phyloP scores from a whole-genome alignment of 2,329 filamentous ascomycete genomes.

The Fusarium sororula region DNA sequence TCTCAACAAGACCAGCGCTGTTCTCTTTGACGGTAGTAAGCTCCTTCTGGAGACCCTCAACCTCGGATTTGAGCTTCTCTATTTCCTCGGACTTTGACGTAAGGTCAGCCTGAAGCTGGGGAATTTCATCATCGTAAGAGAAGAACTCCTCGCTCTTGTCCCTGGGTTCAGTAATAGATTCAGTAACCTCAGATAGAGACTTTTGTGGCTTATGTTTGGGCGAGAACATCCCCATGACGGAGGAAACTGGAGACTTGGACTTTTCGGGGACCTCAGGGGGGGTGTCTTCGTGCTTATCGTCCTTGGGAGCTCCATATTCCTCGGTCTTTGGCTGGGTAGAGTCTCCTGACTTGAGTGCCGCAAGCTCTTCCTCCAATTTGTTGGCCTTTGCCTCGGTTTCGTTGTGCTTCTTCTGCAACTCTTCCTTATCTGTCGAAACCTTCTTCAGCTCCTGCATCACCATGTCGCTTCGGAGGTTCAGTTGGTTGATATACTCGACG shows the following conservation, averaged over 20 bases:
- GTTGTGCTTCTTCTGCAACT: conserved; percentile 79
- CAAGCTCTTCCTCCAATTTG: conserved; percentile 71
- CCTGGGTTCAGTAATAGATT: conserved; percentile 36
- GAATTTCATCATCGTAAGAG: conserved; percentile 89
- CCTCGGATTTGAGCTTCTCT: conserved; percentile 73
- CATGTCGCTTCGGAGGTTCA: conserved; percentile 89
- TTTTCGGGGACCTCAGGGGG: conserved; percentile 41
- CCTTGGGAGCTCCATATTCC: conserved; percentile 45
- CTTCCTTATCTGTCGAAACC: conserved; percentile 82
- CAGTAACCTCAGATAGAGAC: conserved; percentile 39
- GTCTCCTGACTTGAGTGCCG: conserved; percentile 54
- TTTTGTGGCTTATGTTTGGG: conserved; percentile 54
- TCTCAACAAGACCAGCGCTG: conserved; percentile 71
- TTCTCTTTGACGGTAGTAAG: conserved; percentile 77
- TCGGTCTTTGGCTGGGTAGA: conserved; percentile 34
- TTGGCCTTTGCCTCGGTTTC: conserved; percentile 71
- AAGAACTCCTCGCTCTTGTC: conserved; percentile 78
- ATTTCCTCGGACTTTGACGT: conserved; percentile 76
- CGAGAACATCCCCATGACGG: conserved; percentile 60
- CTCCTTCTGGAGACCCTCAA: conserved; percentile 74
- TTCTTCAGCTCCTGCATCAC: conserved; percentile 92
- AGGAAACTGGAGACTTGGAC: conserved; percentile 58
- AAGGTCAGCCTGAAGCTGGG: conserved; percentile 79
- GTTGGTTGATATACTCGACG: conserved; percentile 88
- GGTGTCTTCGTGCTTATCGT: conserved; percentile 41